Evolutionary conservation across 768 basidiomycete genomes (phyloP), one percentile per base, ranked within the genome.

Genomic region (Dioszegia crocea): DNA sequence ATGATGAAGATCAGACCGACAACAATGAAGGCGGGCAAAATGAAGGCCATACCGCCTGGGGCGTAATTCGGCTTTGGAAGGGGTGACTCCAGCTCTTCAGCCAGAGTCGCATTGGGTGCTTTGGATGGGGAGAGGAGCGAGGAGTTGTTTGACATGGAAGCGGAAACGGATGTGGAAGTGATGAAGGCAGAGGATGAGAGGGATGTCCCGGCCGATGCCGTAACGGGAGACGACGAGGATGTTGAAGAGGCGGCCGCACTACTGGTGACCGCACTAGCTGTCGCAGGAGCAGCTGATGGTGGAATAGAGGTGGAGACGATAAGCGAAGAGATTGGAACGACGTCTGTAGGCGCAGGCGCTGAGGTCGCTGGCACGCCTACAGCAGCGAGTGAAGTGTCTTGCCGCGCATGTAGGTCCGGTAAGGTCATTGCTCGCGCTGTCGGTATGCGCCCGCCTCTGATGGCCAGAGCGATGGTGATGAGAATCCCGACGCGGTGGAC

Each of bases 31-130:
- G 44, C 54, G 9, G 54, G 54, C 8, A 46, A 29, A 30, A 56
- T 56, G 30, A 56, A 56, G 2, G 44, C 41, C 54, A 56, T 44
- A 1, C 54, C 54, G 44, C 54, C 54, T 4, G 54, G 54, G 6
- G 54, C 41, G 43, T 44, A 44, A 43, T 56, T 56, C 39, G 54
- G 54, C 21, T 56, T 47, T 5, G 54, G 54, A 21, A 46, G 56
- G 6, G 56, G 40, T 1, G 56, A 41, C 16, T 36, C 33, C 11
- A 45, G 41, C 29, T 44, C 41, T 33, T 56, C 43, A n/a, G 57
- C 21, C 2, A 47, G 39, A 19, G 39, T 39, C 3, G 40, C 10
- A 9, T 30, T 19, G n/a, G 29, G 30, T 5, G 54, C 4, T 8
- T 29, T 10, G 16, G 39, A 17, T 14, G 52, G 17, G 26, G 59